Evolutionary conservation across 345 rosid genomes (phyloP), one percentile per base, ranked within the genome.

Genomic region (Psidium guajava): DNA sequence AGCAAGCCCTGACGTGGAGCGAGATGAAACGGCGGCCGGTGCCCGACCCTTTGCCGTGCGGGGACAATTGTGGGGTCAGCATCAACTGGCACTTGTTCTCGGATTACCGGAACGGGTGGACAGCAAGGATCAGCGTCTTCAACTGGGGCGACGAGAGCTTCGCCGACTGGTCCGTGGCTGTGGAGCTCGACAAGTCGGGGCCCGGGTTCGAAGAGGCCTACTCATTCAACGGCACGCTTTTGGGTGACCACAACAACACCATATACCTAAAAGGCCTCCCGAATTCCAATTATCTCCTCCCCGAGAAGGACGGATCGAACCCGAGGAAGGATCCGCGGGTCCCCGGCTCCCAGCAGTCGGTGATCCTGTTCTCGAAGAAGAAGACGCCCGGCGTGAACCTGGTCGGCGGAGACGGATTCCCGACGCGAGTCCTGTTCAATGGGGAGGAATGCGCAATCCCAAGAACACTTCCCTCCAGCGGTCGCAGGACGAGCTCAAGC

Each of bases 341-440:
- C 21, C 95, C 96, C 0, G 96, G 95, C 2, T 75, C 89, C 52
- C 94, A 87, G 25, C 95, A 92, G 40, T 91, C 92, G 8, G 88
- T 91, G 13, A 86, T 92, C 82, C 89, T 87, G 9, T 92, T 91
- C 85, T 56, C 87, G 5, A 92, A 90, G 89, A 84, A 87, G 84
- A 57, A 24, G 5, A 91, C 88, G 5, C 90, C 92, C 8, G 69
- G 59, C 13, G 81, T 92, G 75, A 53, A 89, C 32, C 84, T 86
- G 61, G 86, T 87, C 16, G 51, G n/a, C 1, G 88, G 89, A 8
- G 93, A 91, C 77, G 92, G 92, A 11, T 91, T 92, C 77, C 94
- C 94, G 5, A 85, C 91, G 9, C 89, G 85, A 83, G 87, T 91
- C 15, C 5, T 88, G 57, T 90, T 92, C 87, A 90, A 91, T 73